Conservation (phyloP, 2,329 filamentous ascomycete species). For the Aspergillus niger region DNA sequence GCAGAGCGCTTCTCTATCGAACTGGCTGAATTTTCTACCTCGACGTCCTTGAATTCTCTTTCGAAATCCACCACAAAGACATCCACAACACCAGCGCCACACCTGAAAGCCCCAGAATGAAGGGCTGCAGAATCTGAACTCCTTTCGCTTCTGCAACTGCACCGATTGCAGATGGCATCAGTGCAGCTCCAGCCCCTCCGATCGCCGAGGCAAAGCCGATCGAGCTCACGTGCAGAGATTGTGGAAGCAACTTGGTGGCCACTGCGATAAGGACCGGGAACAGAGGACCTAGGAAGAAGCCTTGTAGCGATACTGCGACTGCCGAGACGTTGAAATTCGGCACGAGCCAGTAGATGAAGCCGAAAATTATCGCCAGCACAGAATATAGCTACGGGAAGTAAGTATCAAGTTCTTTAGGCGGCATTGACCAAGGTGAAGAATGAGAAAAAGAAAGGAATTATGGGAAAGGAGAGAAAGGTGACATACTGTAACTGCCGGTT, state of each 20-base stretch:
- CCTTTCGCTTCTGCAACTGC: slow-evolving; percentile 57
- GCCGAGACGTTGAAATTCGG: slow-evolving; percentile 74
- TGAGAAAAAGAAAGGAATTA: neutral
- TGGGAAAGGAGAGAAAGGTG: neutral
- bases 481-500: slow-evolving; percentile 56
- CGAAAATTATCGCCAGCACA: slow-evolving; percentile 61
- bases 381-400: slow-evolving; percentile 38
- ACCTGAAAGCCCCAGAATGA: slow-evolving; percentile 48
- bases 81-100: slow-evolving; percentile 56
- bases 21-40: too few relatives aligned
- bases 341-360: slow-evolving; percentile 79
- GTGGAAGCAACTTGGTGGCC: slow-evolving; percentile 72
- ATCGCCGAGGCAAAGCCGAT: slow-evolving; percentile 81
- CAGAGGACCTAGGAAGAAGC: slow-evolving; percentile 77
- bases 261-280: slow-evolving; percentile 75
- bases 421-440: too few relatives aligned
- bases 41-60: neutral
- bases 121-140: slow-evolving; percentile 62
- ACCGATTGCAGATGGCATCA: slow-evolving; percentile 49
- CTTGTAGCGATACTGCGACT: slow-evolving; percentile 69
- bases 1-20: too few relatives aligned
- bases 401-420: too few relatives aligned
- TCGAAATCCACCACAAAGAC: slow-evolving; percentile 17
- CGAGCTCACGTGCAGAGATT: slow-evolving; percentile 72
- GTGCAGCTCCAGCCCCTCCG: slow-evolving; percentile 67